Conservation (phyloP, 2,329 filamentous ascomycete genomes). For the Scorias spongiosa region DNA sequence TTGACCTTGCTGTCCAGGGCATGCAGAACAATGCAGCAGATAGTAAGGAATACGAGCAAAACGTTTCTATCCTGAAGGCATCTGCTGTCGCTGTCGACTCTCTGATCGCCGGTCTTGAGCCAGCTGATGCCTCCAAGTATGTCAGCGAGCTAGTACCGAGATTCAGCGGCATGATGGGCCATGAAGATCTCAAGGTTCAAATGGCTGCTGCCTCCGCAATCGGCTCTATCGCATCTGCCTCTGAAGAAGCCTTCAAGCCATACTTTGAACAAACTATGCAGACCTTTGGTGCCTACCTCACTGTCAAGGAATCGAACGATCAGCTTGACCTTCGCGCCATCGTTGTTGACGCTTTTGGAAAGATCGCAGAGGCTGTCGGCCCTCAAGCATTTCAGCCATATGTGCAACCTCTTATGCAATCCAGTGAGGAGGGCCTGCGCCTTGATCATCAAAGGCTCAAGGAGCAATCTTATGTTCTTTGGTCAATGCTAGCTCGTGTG, state of each 20-base stretch:
- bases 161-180: constrained; percentile 67
- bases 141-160: constrained; percentile 70
- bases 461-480: constrained; percentile 94
- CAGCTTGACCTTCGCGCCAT: constrained; percentile 80
- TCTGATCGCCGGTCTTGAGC: constrained; percentile 71
- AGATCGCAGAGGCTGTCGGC: constrained; percentile 80
- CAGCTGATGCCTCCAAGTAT: constrained; percentile 67
- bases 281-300: constrained; percentile 68
- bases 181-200: constrained; percentile 81
- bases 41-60: constrained; percentile 49
- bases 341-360: constrained; percentile 83
- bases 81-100: constrained; percentile 85
- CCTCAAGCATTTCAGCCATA: constrained; percentile 77
- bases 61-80: constrained; percentile 72
- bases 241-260: constrained; percentile 70
- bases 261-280: constrained; percentile 87
- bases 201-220: constrained; percentile 76
- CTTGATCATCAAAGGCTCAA: constrained; percentile 81
- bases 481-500: constrained; percentile 87
- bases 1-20: constrained; percentile 61
- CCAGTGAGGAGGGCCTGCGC: constrained; percentile 78
- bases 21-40: constrained; percentile 34
- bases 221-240: constrained; percentile 75
- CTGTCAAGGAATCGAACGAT: constrained; percentile 76
- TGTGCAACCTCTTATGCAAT: constrained; percentile 76